A percentile compares a stretch with the other conserved stretches of the same genome.
phyloP scores from a whole-genome alignment of 768 basidiomycete genomes.

The Strobilomyces confusus region DNA sequence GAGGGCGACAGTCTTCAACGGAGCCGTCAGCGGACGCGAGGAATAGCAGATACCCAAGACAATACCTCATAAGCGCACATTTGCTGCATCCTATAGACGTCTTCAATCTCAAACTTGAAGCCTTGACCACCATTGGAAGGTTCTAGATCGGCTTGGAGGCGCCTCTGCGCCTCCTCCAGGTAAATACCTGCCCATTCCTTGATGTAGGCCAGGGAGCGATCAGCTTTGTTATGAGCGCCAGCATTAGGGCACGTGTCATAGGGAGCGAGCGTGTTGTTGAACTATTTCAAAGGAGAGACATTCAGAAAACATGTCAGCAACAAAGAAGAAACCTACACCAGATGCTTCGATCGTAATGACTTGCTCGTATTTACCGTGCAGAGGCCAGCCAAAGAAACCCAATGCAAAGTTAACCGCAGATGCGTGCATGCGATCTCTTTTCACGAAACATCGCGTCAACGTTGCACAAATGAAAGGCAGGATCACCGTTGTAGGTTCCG shows the following conservation, averaged over 20 bases:
- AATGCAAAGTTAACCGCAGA: constrained; percentile 65
- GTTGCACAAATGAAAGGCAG: background rate
- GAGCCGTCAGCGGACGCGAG: background rate
- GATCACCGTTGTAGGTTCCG: background rate
- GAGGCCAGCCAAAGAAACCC: constrained; percentile 76
- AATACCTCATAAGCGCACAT: constrained; percentile 80
- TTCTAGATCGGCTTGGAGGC: constrained; percentile 53
- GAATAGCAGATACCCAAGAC: background rate
- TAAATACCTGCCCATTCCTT: constrained; percentile 68
- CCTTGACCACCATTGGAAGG: constrained; percentile 34
- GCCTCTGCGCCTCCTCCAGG: constrained; percentile 56
- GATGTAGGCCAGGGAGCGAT: constrained; percentile 57
- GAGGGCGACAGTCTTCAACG: constrained; percentile 73
- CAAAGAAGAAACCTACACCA: constrained; percentile 41
- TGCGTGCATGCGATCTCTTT: constrained; percentile 67
- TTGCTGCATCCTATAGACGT: constrained; percentile 75
- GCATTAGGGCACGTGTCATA: constrained; percentile 81
- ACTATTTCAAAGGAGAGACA: constrained; percentile 37
- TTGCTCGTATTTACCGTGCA: constrained; percentile 70
- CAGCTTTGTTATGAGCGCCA: constrained; percentile 38
- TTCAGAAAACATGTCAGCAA: background rate
- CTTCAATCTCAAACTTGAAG: constrained; percentile 58
- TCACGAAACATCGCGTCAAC: background rate
- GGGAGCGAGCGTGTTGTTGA: constrained; percentile 84
- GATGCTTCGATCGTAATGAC: constrained; percentile 67